phyloP scores from a whole-genome alignment of 1,284 basidiomycete genomes.

The Peniophora sp. region DNA sequence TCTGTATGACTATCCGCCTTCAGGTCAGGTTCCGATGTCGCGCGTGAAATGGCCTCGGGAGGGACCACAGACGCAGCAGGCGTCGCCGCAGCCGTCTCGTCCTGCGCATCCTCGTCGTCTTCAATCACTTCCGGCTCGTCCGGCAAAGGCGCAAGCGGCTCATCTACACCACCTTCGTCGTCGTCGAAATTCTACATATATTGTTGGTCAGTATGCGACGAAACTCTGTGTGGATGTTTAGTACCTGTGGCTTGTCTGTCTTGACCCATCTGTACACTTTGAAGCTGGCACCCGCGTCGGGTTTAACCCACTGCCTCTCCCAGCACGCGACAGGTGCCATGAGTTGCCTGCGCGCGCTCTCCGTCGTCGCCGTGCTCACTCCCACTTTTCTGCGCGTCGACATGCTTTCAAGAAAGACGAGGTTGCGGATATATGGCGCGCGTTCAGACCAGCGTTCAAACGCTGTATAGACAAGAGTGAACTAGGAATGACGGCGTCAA shows the following conservation, averaged over 20 bases:
- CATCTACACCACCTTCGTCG: conserved; percentile 67
- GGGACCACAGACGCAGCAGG: conserved; percentile 38
- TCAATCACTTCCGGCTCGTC: conserved; percentile 63
- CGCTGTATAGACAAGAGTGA: neutral
- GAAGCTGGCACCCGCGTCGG: conserved; percentile 51
- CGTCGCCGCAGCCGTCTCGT: conserved; percentile 30
- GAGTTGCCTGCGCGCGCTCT: conserved; percentile 68
- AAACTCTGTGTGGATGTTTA: neutral
- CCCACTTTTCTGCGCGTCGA: conserved; percentile 66
- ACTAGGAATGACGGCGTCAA: neutral
- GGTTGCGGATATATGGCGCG: no score
- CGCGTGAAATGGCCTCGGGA: conserved; percentile 28
- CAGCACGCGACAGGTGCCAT: conserved; percentile 76
- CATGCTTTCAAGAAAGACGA: conserved; percentile 34
- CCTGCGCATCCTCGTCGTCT: conserved; percentile 58
- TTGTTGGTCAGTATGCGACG: neutral
- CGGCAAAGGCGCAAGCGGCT: conserved; percentile 68
- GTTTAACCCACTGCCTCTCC: conserved; percentile 62
- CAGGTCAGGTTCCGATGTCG: conserved; percentile 24
- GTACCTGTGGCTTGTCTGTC: conserved; percentile 64
- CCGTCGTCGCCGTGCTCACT: conserved; percentile 64
- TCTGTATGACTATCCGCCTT: conserved; percentile 25
- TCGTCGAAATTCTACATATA: conserved; percentile 65
- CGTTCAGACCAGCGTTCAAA: neutral
- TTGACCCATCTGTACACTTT: conserved; percentile 68